Base-by-base conservation (phyloP, 257 asterid genomes). In the Lavandula angustifolia region DNA sequence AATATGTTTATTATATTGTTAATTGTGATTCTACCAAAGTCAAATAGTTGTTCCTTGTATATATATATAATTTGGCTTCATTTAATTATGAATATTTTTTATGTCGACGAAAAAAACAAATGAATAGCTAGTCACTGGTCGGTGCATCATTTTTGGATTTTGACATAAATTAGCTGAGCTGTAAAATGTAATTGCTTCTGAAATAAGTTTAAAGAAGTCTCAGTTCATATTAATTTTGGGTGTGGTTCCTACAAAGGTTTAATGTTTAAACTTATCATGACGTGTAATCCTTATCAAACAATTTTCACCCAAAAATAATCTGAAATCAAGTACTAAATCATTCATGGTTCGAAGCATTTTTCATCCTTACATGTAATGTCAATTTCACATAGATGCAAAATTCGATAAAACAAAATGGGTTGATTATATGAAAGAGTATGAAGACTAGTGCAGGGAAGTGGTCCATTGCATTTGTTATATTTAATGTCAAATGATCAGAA, bases 381-480 rank as follows among this genome's bases (percentile, higher is more conserved):
- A 47, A 33, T 31, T 64, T 56, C 57, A 44, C 38, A 13, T 4
- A 47, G 27, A 0, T 38, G 9, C 32, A 62, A 55, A 63, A 22
- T 56, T 3, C 16, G 18, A 61, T 61, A 40, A 43, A 17, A 41
- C 16, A 50, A 69, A 14, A 51, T 42, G 16, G 12, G 12, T 46
- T 44, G 43, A 6, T 17, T 17, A 57, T 46, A 63, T 48, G 11
- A 32, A 7, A 14, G 13, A 47, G 37, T 57, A 38, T 12, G 68
- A 57, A 43, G 22, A 48, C 17, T 55, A 54, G 42, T 35, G 52
- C 47, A 56, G 37, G 55, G 51, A 65, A 40, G 75, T 71, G 76
- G 76, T 63, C 71, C 71, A 63, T 14, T 38, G n/a, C 22, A 27
- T 68, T 57, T 72, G 47, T 14, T 65, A 5, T 29, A 61, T 50